Base-by-base conservation (phyloP, 2,329 filamentous ascomycete species). In the Pseudogymnoascus sp. region DNA sequence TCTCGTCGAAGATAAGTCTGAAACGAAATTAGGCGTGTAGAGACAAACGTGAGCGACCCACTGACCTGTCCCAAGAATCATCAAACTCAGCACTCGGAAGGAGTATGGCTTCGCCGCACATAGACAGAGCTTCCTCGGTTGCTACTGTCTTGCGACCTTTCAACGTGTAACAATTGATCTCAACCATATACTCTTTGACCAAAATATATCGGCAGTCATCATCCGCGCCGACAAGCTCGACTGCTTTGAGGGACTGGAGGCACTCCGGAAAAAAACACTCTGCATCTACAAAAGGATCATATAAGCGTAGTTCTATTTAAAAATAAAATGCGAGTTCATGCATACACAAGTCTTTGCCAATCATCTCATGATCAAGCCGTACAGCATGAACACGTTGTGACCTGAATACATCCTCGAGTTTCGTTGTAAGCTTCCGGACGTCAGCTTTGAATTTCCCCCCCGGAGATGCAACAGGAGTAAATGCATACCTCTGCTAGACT, bases 1-100 rank as follows among this genome's bases (percentile, higher is more conserved):
- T 66, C 21, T 67, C 65, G 4, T 71, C 70, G 50, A 73, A 73
- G 2, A 73, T 61, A 14, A 73, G 69, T n/a, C 70, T 73, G 23
- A 12, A 38, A 14, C n/a, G 5, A n/a, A 11, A 6, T 61, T 28
- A 31, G 37, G 1, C 7, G 6, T 12, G 60, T 10, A 31, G 47
- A 18, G 37, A 4, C 37, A 33, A 25, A 28, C 14, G 5, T 12
- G 18, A 10, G 23, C 37, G 7, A 7, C 7, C 7, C 12, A 12
- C 61, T 33, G 1, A 38, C 61, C 61, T 23, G 25, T 62, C 44
- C 47, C 47, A 62, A n/a, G 16, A 5, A 60, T 5, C 3, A 3
- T 60, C 47, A 16, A 62, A 16, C 14, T 10, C 2, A 59, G 4
- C 11, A 12, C 28, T 59, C 2, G 61, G 61, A 33, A 62, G 53